Percentiles rank a stretch among this genome's conserved stretches.
phyloP scores from a whole-genome alignment of 1,284 basidiomycete genomes.

The Sanghuangporus weigelae region DNA sequence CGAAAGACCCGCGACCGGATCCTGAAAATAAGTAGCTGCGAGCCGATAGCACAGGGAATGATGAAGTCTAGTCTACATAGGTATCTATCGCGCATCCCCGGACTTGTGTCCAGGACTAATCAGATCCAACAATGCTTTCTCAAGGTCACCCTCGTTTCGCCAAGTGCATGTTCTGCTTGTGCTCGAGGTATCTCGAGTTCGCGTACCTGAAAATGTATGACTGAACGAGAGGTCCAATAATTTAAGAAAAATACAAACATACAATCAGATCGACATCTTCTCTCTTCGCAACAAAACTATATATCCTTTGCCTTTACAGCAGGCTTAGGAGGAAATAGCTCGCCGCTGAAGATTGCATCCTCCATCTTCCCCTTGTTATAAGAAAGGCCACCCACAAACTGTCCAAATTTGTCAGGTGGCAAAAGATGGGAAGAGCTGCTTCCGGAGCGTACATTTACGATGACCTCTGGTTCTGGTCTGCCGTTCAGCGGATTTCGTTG shows the following conservation, averaged over 20 bases:
- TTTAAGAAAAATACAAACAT: constrained; percentile 18
- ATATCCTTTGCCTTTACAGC: constrained; percentile 34
- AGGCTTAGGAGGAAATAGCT: constrained; percentile 50
- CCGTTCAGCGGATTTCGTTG: constrained; percentile 35
- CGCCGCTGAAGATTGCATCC: constrained; percentile 46
- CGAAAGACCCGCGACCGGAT: too few species aligned
- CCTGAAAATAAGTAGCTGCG: background rate
- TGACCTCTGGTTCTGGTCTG: constrained; percentile 61
- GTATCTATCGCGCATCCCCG: background rate
- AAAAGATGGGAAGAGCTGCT: constrained; percentile 22
- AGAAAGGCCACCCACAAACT: constrained; percentile 62
- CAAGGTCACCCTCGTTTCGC: constrained; percentile 42
- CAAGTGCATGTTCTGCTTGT: constrained; percentile 53
- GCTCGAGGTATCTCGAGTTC: constrained; percentile 58
- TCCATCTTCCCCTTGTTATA: constrained; percentile 65
- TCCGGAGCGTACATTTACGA: constrained; percentile 44
- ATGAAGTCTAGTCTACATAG: background rate
- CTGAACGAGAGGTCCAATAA: background rate
- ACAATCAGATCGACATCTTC: constrained; percentile 66
- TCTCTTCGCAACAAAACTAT: constrained; percentile 38
- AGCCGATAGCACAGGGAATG: background rate
- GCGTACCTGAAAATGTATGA: constrained; percentile 37
- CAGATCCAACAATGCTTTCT: constrained; percentile 39
- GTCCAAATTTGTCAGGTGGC: background rate
- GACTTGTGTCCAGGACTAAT: constrained; percentile 7